Percentiles rank a stretch among this genome's conserved stretches.
Conservation (phyloP, 1,139 yeast genomes). For the Geotrichum klebahnii region DNA sequence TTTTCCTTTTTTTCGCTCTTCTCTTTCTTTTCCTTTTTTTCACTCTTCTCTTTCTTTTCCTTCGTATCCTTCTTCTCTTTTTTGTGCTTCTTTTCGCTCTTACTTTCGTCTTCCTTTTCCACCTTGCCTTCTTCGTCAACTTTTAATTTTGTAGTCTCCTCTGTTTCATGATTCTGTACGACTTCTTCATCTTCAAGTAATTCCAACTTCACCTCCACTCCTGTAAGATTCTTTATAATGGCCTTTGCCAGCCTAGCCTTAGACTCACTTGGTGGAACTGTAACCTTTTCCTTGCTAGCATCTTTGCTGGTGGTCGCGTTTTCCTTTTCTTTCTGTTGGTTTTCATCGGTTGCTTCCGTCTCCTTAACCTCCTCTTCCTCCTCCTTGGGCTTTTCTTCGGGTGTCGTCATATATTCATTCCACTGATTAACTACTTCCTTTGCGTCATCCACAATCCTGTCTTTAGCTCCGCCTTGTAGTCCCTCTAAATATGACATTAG, state of each 20-base stretch:
- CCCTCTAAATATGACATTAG: slow-evolving; percentile 59
- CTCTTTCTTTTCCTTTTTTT: slow-evolving; percentile 8
- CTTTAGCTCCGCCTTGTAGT: slow-evolving; percentile 69
- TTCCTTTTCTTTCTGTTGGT: slow-evolving; percentile 40
- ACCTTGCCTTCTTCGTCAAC: slow-evolving; percentile 4
- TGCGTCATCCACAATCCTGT: slow-evolving; percentile 54
- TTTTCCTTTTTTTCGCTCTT: slow-evolving; percentile 10
- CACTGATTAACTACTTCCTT: slow-evolving; percentile 49
- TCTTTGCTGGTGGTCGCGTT: slow-evolving; percentile 32
- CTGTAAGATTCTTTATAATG: slow-evolving; percentile 30
- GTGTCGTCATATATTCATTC: slow-evolving; percentile 48
- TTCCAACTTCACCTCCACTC: slow-evolving; percentile 31
- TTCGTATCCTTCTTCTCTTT: slow-evolving; percentile 17
- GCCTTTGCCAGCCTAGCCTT: slow-evolving; percentile 35
- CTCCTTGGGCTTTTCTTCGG: slow-evolving; percentile 27
- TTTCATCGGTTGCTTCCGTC: slow-evolving; percentile 32
- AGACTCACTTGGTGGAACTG: slow-evolving; percentile 32
- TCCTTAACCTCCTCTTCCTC: slow-evolving; percentile 22
- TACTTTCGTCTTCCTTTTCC: slow-evolving; percentile 24
- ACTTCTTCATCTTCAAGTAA: slow-evolving; percentile 29
- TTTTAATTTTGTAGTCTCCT: slow-evolving; percentile 4
- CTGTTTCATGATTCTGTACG: neutral
- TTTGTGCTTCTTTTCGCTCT: slow-evolving; percentile 7
- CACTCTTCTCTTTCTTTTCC: slow-evolving; percentile 8
- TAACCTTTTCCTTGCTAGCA: slow-evolving; percentile 10